Percentiles rank a stretch among this genome's conserved stretches.
Evolutionary conservation across 1,139 yeast species (phyloP).

Genomic region (Magnusiomyces clavatus): DNA sequence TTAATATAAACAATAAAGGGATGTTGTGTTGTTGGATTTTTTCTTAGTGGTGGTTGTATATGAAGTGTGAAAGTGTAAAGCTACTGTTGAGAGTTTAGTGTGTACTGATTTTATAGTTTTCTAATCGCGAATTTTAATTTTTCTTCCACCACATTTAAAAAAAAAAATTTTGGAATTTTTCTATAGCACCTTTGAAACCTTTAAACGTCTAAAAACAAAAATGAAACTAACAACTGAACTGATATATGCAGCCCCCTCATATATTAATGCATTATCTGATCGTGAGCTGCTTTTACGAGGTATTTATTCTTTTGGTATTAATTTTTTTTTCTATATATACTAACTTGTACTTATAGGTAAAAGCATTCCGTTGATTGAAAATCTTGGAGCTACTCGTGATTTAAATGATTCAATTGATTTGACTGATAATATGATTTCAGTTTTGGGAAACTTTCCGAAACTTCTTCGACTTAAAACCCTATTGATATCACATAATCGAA

Average conservation of each 20-base stretch:
- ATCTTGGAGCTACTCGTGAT: slow-evolving; percentile 38
- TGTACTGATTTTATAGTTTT: neutral
- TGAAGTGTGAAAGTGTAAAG: too few species aligned
- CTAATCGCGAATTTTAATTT: neutral
- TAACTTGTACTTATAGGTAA: slow-evolving; percentile 20
- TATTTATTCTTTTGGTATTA: slow-evolving; percentile 5
- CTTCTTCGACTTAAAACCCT: slow-evolving; percentile 42
- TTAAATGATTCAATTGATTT: slow-evolving; percentile 52
- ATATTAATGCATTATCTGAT: slow-evolving; percentile 40
- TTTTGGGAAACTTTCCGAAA: slow-evolving; percentile 46
- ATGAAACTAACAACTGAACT: slow-evolving; percentile 51
- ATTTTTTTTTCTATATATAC: neutral
- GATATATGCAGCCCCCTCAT: slow-evolving; percentile 44
- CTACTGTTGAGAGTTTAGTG: neutral
- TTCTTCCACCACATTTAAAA: neutral
- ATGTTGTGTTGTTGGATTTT: neutral
- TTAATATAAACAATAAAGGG: too few species aligned
- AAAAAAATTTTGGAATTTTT: slow-evolving; percentile 3
- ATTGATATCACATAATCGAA: slow-evolving; percentile 52
- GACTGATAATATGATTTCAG: slow-evolving; percentile 54
- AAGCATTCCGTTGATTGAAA: slow-evolving; percentile 37
- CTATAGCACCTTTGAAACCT: neutral
- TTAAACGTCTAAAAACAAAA: neutral
- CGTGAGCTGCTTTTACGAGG: slow-evolving; percentile 40
- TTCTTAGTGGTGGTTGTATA: neutral